Evolutionary conservation across 495 filamentous ascomycete genomes (phyloP).

Genomic region (Podospora tetraspora): DNA sequence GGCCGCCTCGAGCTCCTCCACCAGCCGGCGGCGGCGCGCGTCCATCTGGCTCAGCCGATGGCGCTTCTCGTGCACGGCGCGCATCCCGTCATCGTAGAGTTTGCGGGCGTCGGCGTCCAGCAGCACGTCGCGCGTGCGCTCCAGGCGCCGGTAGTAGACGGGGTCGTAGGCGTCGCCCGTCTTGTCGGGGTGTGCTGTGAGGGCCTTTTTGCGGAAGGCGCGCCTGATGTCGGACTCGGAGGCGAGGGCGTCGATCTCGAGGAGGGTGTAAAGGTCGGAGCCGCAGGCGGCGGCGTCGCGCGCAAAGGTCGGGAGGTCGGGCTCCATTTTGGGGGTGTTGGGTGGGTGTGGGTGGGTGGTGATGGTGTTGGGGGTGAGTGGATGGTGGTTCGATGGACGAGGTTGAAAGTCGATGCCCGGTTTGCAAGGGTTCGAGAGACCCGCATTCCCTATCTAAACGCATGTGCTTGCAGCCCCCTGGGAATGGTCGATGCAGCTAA

Average conservation of each 20-base stretch:
- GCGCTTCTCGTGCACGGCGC: slow-evolving; percentile 36
- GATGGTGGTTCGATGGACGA: neutral
- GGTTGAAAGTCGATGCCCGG: neutral
- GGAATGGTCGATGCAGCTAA: neutral
- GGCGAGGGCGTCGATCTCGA: slow-evolving; percentile 37
- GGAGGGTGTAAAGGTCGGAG: slow-evolving; percentile 43
- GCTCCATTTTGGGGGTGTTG: slow-evolving; percentile 10
- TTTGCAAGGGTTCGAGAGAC: neutral
- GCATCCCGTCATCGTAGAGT: slow-evolving; percentile 38
- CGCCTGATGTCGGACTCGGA: slow-evolving; percentile 41
- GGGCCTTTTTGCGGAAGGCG: slow-evolving; percentile 40
- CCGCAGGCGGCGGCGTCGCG: slow-evolving; percentile 36
- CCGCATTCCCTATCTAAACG: too few relatives aligned
- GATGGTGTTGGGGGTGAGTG: neutral
- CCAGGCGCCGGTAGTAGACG: slow-evolving; percentile 42
- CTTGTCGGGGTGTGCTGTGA: slow-evolving; percentile 51
- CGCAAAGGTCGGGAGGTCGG: slow-evolving; percentile 38
- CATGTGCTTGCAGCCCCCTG: too few relatives aligned
- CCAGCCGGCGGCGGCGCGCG: slow-evolving; percentile 29
- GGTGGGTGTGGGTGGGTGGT: neutral
- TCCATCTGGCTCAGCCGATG: slow-evolving; percentile 24
- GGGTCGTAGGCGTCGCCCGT: slow-evolving; percentile 42
- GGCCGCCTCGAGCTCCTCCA: slow-evolving; percentile 36
- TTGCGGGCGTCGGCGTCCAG: slow-evolving; percentile 34
- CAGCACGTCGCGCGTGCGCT: slow-evolving; percentile 43